Base-by-base conservation (phyloP, 768 basidiomycete genomes). In the Rhodosporidiobolus sp. region DNA sequence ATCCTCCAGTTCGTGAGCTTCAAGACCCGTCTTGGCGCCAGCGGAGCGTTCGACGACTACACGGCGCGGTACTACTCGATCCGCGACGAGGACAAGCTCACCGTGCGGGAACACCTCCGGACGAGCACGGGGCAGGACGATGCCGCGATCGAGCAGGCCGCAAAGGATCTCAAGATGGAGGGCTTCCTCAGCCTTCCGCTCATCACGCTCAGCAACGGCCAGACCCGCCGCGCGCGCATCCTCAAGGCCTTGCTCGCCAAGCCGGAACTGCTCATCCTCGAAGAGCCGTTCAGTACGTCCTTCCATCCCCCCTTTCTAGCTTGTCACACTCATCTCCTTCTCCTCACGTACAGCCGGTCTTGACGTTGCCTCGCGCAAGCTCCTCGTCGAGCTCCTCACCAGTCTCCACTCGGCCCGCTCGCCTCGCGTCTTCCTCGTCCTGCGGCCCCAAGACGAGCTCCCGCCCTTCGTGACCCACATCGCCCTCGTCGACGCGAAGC, bases 11-110 rank as follows among this genome's bases (percentile, higher is more conserved):
- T 72, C 56, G 78, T 78, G 11, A 57, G 64, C 28, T 77, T 78
- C 71, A 74, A 73, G 52, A 78, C 78, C 2, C 50, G 78, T 11
- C 62, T 78, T 22, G 62, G 63, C 8, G 55, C 35, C 1, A 82
- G 84, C 0, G 86, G 86, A 0, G 90, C 86, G 19, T 98, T 98
- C 82, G 90, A 90, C 71, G 94, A 98, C 81, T 96, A 90, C 78
- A 90, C 92, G 0, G 92, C 94, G 5, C 87, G 94, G 5, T 98
- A 97, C 79, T 92, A 69, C 30, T 89, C 91, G 0, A 86, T 93
- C 50, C 84, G 90, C 26, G 94, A 95, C 26, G 91, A 89, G 78
- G 94, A 95, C 78, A 85, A 86, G 38, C 80, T 88, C 63, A 92
- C 94, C 0, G 84, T 94, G 32, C 84, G 88, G 14, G 84, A 94